These are phyloP conservation scores for Candida germanica DNA, from an alignment of 805 yeast genomes.

Conservation along the genomic window DNA sequence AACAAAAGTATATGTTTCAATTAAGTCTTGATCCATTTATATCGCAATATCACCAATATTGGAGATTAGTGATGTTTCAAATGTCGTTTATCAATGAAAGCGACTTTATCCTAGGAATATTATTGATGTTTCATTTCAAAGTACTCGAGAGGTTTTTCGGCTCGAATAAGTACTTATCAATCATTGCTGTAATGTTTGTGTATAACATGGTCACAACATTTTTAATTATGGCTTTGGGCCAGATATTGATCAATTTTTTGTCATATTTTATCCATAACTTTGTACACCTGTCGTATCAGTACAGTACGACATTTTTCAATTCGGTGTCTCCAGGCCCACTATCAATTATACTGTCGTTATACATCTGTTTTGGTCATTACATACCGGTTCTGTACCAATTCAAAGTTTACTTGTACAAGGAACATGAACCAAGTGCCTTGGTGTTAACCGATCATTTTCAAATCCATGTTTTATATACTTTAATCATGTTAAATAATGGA, in stretches of 20 bases:
- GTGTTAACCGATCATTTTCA: slow-evolving; percentile 38
- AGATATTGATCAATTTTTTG: slow-evolving; percentile 19
- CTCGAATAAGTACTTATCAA: slow-evolving; percentile 48
- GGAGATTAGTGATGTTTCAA: slow-evolving; percentile 52
- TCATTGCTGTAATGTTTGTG: slow-evolving; percentile 40
- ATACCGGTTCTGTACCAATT: slow-evolving; percentile 36
- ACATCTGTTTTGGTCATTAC: slow-evolving; percentile 33
- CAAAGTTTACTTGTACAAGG: slow-evolving; percentile 22
- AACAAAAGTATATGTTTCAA: slow-evolving; percentile 40
- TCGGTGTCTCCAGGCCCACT: slow-evolving; percentile 38
- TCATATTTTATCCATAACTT: slow-evolving; percentile 6
- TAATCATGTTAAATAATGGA: slow-evolving; percentile 39
- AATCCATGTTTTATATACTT: slow-evolving; percentile 33
- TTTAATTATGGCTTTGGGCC: slow-evolving; percentile 42
- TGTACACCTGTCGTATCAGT: slow-evolving; percentile 8
- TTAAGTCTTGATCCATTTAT: slow-evolving; percentile 54
- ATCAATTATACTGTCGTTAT: slow-evolving; percentile 38
- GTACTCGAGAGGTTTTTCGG: slow-evolving; percentile 59
- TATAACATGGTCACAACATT: slow-evolving; percentile 46
- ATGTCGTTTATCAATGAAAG: slow-evolving; percentile 56
- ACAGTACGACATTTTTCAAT: slow-evolving; percentile 27
- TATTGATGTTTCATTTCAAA: slow-evolving; percentile 51
- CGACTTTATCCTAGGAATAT: slow-evolving; percentile 46
- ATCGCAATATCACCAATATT: slow-evolving; percentile 52
- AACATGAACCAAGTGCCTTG: slow-evolving; percentile 4